These are phyloP conservation scores for Aspergillus olivimuriae DNA, from an alignment of 495 filamentous ascomycete genomes.

Conservation along the genomic window DNA sequence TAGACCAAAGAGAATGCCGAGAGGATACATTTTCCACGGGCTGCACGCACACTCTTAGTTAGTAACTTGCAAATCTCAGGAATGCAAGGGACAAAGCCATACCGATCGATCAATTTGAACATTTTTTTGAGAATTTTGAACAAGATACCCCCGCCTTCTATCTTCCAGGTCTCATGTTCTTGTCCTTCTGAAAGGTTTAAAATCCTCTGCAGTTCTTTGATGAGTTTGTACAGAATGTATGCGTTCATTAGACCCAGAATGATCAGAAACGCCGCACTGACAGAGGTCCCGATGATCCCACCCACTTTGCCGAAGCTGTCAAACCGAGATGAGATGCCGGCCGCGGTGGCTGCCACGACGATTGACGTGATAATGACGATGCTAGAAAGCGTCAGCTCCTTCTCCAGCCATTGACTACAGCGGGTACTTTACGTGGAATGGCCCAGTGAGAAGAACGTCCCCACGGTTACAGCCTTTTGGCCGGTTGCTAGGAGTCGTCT, in stretches of 20 bases:
- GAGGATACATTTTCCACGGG: slow-evolving; percentile 95
- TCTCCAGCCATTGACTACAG: too few species aligned
- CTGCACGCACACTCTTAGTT: slow-evolving; percentile 14
- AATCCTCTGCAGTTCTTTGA: slow-evolving; percentile 57
- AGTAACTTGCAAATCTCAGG: background rate
- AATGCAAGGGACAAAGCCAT: slow-evolving; percentile 2
- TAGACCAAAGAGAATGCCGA: slow-evolving; percentile 85
- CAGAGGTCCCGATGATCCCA: slow-evolving; percentile 72
- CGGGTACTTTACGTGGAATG: slow-evolving; percentile 88
- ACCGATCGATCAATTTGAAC: slow-evolving; percentile 78
- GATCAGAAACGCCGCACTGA: slow-evolving; percentile 76
- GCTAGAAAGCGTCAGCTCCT: slow-evolving; percentile 28
- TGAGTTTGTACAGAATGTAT: slow-evolving; percentile 74
- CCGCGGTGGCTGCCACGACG: slow-evolving; percentile 82
- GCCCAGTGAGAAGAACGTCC: slow-evolving; percentile 91
- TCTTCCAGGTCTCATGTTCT: slow-evolving; percentile 53
- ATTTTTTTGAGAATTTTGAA: slow-evolving; percentile 63
- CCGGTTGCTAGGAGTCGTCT: slow-evolving; percentile 79
- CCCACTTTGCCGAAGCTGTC: slow-evolving; percentile 76
- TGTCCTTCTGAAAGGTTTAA: slow-evolving; percentile 45
- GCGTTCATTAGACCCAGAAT: slow-evolving; percentile 74
- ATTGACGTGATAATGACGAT: slow-evolving; percentile 89
- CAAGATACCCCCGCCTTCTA: slow-evolving; percentile 73
- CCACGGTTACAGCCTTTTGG: slow-evolving; percentile 80
- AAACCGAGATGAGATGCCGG: slow-evolving; percentile 72